These are phyloP conservation scores for Gaultheria prostrata DNA, from an alignment of 148 eudicot genomes.

Conservation along the genomic window DNA sequence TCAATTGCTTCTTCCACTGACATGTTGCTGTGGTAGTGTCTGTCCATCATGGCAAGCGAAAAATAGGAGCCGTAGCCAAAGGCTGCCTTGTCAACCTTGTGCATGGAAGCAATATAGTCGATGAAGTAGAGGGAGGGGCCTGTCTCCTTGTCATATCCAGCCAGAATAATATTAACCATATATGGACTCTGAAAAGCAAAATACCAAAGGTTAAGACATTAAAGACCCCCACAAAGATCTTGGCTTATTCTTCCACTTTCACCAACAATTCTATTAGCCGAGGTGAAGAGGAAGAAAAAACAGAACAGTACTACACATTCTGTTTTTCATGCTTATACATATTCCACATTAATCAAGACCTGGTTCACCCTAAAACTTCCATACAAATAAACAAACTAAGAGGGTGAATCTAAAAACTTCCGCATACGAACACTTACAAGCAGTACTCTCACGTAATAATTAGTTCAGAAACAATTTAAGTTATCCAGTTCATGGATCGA, in stretches of 20 bases:
- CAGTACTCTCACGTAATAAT: background rate
- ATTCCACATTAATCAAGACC: background rate
- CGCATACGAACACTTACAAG: background rate
- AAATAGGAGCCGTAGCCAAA: conserved; percentile 87
- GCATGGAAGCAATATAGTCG: conserved; percentile 78
- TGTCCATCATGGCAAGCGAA: conserved; percentile 83
- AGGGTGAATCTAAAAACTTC: background rate
- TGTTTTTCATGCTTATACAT: background rate
- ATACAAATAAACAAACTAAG: background rate
- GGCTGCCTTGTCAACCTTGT: conserved; percentile 84
- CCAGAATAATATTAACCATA: conserved; percentile 65
- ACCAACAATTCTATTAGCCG: background rate
- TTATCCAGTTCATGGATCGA: background rate
- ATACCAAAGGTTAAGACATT: background rate
- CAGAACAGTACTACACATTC: background rate
- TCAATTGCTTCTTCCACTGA: conserved; percentile 69
- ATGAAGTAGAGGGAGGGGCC: conserved; percentile 85
- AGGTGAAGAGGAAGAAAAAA: background rate
- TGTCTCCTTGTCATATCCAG: conserved; percentile 77
- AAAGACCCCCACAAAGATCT: background rate
- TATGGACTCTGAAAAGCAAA: conserved; percentile 68
- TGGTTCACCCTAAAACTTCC: background rate
- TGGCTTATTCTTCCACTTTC: no score
- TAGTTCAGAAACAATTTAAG: background rate
- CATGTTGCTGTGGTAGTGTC: conserved; percentile 71